A percentile compares a stretch with the other conserved stretches of the same genome.
phyloP scores from a whole-genome alignment of 2,329 filamentous ascomycete species.

The Fusarium irregulare region DNA sequence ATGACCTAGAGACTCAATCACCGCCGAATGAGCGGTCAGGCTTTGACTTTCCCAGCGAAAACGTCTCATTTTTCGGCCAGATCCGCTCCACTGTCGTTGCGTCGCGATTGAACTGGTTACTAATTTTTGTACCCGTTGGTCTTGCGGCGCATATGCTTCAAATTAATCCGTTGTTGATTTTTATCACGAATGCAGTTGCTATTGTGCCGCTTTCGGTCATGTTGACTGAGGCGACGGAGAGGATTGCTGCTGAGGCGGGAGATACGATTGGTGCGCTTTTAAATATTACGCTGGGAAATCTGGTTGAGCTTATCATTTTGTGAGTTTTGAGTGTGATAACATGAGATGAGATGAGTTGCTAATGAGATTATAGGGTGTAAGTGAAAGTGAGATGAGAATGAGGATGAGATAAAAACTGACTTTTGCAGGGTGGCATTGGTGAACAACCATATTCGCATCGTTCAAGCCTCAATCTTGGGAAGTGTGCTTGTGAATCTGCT shows the following conservation, averaged over 20 bases:
- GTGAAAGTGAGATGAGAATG: constrained; percentile 10
- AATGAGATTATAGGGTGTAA: constrained; percentile 51
- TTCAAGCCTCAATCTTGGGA: constrained; percentile 80
- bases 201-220: constrained; percentile 69
- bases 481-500: constrained; percentile 82
- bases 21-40: constrained; percentile 25
- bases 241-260: constrained; percentile 66
- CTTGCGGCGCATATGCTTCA: constrained; percentile 63
- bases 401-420: constrained; percentile 23
- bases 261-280: constrained; percentile 69
- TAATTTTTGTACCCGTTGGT: constrained; percentile 78
- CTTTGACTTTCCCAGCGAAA: constrained; percentile 26
- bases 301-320: constrained; percentile 72
- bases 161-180: constrained; percentile 57
- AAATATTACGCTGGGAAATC: constrained; percentile 72
- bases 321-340: constrained; percentile 40
- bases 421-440: constrained; percentile 59
- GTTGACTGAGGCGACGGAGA: constrained; percentile 69
- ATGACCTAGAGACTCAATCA: constrained; percentile 43
- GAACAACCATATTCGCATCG: constrained; percentile 76
- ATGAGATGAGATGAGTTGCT: constrained; percentile 39
- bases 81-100: constrained; percentile 47
- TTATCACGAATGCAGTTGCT: constrained; percentile 70
- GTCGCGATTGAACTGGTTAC: constrained; percentile 71
- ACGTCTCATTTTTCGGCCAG: constrained; percentile 36